Base-by-base conservation (phyloP, 2,329 filamentous ascomycete genomes). In the Cladophialophora exuberans region DNA sequence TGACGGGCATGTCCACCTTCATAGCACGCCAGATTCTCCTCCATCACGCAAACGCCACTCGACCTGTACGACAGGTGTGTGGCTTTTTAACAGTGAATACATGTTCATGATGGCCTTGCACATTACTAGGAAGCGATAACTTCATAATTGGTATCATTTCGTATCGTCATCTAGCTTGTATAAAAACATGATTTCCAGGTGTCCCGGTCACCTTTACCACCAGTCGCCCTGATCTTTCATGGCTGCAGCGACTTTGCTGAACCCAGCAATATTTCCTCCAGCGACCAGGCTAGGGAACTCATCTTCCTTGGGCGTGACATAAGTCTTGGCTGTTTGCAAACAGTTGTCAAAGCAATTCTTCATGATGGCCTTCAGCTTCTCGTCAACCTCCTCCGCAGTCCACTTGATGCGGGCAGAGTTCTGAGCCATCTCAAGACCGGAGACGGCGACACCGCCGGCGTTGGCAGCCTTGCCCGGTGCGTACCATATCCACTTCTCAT, bases 151-250 rank as follows among this genome's bases (percentile, higher is more conserved):
- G 31, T 36, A 36, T 41, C 36, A 39, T 18, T 9, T 39, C 38
- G 15, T 6, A 23, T 13, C 38, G 9, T n/a, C 26, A n/a, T 6
- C 26, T n/a, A 25, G 10, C 10, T 6, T 42, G 23, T 23, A 20
- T n/a, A 25, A 22, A 38, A 20, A 42, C 39, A n/a, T 42, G 4
- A 23, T 5, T 22, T 2, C 6, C 20, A 15, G 9, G 6, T 10
- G 3, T 30, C 25, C 17, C 23, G 20, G 13, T 20, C 36, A n/a
- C 26, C 26, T 52, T 28, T 56, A 79, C 78, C 82, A 97, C 93
- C 92, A 97, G 76, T 97, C 93, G 69, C 94, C 94, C 77, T 97
- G 93, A 74, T 96, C 90, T 72, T 88, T 83, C 93, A 97, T 97
- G 69, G 94, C 93, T 67, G 85, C 83, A 48, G 87, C 92, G 52